Evolutionary conservation across 2,329 filamentous ascomycete species (phyloP), one percentile per base, ranked within the genome.

Genomic region (Bipolaris gigantea): DNA sequence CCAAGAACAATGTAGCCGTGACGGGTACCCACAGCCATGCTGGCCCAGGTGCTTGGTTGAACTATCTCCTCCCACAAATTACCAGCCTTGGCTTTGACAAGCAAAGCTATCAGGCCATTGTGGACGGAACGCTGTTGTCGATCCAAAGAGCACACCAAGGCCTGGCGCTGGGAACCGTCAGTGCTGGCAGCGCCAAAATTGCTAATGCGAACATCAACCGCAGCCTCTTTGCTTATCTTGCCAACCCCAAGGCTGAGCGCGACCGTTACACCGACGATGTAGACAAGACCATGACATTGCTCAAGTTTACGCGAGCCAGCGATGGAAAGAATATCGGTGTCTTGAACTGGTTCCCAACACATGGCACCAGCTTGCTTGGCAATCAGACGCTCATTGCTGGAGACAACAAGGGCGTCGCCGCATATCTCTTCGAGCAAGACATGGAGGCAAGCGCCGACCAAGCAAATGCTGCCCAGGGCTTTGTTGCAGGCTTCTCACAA

Each of bases 351-450:
- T 96, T 93, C 72, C 85, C 93, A 2, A 89, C 92, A 0, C 93
- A 97, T 72, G 92, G 92, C 42, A 97, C 93, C 0, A 96, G 91
- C 0, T 84, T 97, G 74, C 85, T 92, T 21, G 89, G 89, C 50
- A 97, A 97, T 76, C 96, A 96, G 75, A 97, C 92, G 0, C 81
- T 96, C 13, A 85, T 94, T 46, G 87, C 92, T 2, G 93, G 90
- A n/a, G 93, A 97, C 73, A 97, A 97, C 78, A 97, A 97, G 76
- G 93, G 93, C 11, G 90, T 96, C 6, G 92, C 93, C 2, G 89
- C 92, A 0, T 89, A 88, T 69, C 78, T 96, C 11, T 87, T 97
- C 48, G 93, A 97, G 71, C 83, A 88, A 61, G 86, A 83, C 47
- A 80, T 88, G 44, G 71, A 76, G 2, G 75, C 78, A 1, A 79